Conservation (phyloP, 192 early-diverging fungal species). For the Rhizophagus sp. region DNA sequence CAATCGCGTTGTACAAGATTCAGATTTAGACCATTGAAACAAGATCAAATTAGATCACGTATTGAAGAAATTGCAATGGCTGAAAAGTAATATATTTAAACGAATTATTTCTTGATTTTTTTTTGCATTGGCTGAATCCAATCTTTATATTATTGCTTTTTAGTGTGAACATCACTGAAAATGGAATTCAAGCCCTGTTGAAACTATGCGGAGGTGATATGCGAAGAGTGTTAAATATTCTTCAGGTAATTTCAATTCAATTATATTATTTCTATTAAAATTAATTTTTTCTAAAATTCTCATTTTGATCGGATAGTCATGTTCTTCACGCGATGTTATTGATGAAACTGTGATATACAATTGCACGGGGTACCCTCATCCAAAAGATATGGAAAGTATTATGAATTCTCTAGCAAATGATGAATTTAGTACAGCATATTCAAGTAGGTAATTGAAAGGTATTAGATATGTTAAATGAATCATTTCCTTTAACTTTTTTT, state of each 20-base stretch:
- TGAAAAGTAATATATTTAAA: conserved; percentile 53
- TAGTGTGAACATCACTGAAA: conserved; percentile 76
- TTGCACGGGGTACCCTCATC: conserved; percentile 90
- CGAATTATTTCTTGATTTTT: conserved; percentile 2
- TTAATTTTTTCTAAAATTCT: not conserved
- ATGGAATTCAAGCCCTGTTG: conserved; percentile 80
- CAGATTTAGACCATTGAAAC: conserved; percentile 86
- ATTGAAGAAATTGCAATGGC: conserved; percentile 68
- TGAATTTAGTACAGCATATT: conserved; percentile 79
- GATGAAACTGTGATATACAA: conserved; percentile 84
- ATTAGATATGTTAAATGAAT: not conserved
- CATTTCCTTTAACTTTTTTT: not conserved
- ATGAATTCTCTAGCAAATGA: conserved; percentile 80
- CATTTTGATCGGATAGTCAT: conserved; percentile 44
- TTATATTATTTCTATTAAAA: not conserved
- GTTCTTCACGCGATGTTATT: conserved; percentile 77
- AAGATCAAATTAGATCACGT: conserved; percentile 76
- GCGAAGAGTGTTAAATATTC: conserved; percentile 93
- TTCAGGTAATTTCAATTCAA: conserved; percentile 61
- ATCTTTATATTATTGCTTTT: not conserved
- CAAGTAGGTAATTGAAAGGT: conserved; percentile 42
- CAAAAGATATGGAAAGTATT: conserved; percentile 78
- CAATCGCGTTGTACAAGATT: conserved; percentile 99
- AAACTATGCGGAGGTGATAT: conserved; percentile 93
- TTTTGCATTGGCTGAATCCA: conserved; percentile 30